Conservation (phyloP, 768 basidiomycete species). For the Podaxis pistillaris region DNA sequence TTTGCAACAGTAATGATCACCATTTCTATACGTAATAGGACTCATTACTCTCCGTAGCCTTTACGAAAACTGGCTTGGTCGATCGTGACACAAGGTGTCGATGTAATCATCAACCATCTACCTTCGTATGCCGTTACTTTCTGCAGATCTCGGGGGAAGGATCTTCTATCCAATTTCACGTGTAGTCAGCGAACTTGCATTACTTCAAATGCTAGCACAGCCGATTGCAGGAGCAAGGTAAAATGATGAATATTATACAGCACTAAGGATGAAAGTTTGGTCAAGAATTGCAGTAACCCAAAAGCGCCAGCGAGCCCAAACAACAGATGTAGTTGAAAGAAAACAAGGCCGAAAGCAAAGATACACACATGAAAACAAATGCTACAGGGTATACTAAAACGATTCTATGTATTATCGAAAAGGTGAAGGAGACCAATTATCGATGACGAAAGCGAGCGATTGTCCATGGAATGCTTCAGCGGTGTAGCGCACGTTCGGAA, state of each 20-base stretch:
- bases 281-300: not conserved
- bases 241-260: conserved; percentile 15
- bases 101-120: conserved; percentile 6
- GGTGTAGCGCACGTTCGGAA: conserved; percentile 61
- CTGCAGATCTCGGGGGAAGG: conserved; percentile 4
- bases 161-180: conserved; percentile 5
- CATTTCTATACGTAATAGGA: not conserved
- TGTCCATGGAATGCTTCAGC: conserved; percentile 33
- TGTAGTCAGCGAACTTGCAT: not conserved
- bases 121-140: conserved; percentile 14
- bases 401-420: conserved; percentile 1
- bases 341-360: conserved; percentile 3
- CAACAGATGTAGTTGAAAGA: not conserved
- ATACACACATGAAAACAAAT: conserved; percentile 12
- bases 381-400: conserved; percentile 14
- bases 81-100: conserved; percentile 17
- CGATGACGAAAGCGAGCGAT: conserved; percentile 5
- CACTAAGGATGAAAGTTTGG: conserved; percentile 1
- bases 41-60: not conserved
- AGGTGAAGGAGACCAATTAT: not conserved
- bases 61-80: conserved; percentile 9
- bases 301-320: conserved; percentile 2
- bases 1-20: not conserved
- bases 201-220: not conserved
- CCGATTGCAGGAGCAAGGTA: not conserved